These are phyloP conservation scores for Sugiyamaella castrensis DNA, from an alignment of 1,139 yeast genomes.

Conservation along the genomic window DNA sequence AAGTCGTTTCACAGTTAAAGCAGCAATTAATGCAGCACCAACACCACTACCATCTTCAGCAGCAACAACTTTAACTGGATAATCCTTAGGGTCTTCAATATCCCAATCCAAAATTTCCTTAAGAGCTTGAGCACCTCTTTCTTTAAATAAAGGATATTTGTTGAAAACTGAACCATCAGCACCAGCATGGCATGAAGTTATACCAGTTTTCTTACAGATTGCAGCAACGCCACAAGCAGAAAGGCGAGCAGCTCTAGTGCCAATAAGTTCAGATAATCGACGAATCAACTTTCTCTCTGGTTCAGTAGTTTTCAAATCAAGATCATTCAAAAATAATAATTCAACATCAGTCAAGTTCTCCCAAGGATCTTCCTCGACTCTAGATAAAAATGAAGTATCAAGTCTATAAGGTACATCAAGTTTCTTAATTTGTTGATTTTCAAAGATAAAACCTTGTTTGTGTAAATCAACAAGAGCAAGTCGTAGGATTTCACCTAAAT, in stretches of 20 bases:
- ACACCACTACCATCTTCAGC: constrained; percentile 99
- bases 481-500: constrained; percentile 89
- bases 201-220: constrained; percentile 81
- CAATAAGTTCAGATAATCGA: constrained; percentile 79
- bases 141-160: constrained; percentile 88
- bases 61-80: constrained; percentile 77
- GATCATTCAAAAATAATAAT: constrained; percentile 56
- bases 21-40: constrained; percentile 97
- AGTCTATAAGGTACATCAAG: constrained; percentile 62
- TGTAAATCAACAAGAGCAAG: constrained; percentile 72
- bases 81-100: constrained; percentile 47
- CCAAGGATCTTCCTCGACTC: constrained; percentile 84
- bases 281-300: constrained; percentile 83
- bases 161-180: constrained; percentile 96
- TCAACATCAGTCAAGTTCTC: constrained; percentile 76
- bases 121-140: constrained; percentile 84
- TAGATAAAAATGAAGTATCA: constrained; percentile 88
- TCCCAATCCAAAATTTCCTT: constrained; percentile 89
- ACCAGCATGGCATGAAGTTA: constrained; percentile 79
- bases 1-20: constrained; percentile 79
- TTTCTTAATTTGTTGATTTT: constrained; percentile 61
- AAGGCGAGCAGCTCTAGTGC: constrained; percentile 88
- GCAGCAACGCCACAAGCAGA: constrained; percentile 97
- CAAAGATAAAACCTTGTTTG: constrained; percentile 62
- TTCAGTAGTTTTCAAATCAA: constrained; percentile 63